A percentile compares a stretch with the other conserved stretches of the same genome.
Conservation (phyloP, 352 stramenopile species). For the Phytophthora cactorum region DNA sequence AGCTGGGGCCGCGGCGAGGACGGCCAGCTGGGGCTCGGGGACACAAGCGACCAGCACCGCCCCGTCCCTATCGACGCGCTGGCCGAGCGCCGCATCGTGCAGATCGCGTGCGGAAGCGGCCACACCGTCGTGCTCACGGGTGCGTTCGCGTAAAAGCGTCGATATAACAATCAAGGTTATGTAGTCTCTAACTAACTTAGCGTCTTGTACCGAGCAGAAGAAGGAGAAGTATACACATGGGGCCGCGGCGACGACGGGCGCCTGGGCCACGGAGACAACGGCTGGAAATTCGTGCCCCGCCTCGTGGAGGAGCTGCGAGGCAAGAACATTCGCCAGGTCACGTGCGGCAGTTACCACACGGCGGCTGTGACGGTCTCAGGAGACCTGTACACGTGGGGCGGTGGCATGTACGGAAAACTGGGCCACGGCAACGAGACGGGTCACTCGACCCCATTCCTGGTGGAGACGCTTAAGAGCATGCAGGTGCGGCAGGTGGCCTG, state of each 20-base stretch:
- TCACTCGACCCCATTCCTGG: slow-evolving; percentile 93
- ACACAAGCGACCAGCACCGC: slow-evolving; percentile 89
- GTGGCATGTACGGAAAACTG: slow-evolving; percentile 96
- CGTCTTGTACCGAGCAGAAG: slow-evolving; percentile 37
- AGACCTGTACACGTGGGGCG: slow-evolving; percentile 94
- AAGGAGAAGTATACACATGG: slow-evolving; percentile 92
- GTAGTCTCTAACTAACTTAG: slow-evolving; percentile 1
- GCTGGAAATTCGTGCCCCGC: slow-evolving; percentile 97
- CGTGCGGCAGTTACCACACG: slow-evolving; percentile 96
- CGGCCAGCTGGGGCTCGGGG: slow-evolving; percentile 83
- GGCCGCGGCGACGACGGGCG: slow-evolving; percentile 89
- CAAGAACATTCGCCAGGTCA: slow-evolving; percentile 93
- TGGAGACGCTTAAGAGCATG: slow-evolving; percentile 93
- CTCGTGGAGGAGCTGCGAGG: slow-evolving; percentile 91
- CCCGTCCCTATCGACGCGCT: slow-evolving; percentile 86
- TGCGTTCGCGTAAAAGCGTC: slow-evolving; percentile 9
- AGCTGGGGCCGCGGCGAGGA: slow-evolving; percentile 91
- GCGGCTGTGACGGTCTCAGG: slow-evolving; percentile 94
- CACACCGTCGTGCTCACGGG: slow-evolving; percentile 90
- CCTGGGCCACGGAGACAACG: slow-evolving; percentile 93
- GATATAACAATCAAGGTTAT: slow-evolving; percentile 4
- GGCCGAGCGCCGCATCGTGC: slow-evolving; percentile 81
- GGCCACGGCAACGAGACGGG: slow-evolving; percentile 94
- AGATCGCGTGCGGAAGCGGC: slow-evolving; percentile 89
- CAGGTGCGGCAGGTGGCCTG: slow-evolving; percentile 94